Conservation (phyloP, 495 filamentous ascomycete species). For the Hypoxylon lenormandii region DNA sequence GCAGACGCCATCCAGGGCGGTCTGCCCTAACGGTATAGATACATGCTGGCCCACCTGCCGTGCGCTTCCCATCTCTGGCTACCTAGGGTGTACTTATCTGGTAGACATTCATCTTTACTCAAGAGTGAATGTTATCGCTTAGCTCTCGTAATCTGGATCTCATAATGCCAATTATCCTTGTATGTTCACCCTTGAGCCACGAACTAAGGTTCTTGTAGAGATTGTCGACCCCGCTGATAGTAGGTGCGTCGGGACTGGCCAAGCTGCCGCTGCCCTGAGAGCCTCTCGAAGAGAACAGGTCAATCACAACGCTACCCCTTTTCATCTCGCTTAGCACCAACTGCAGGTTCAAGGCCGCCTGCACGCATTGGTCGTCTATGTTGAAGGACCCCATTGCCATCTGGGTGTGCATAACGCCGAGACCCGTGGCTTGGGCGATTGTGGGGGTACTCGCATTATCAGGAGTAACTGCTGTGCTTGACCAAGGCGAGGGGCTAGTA, state of each 20-base stretch:
- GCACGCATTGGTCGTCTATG: slow-evolving; percentile 40
- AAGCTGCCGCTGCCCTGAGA: background rate
- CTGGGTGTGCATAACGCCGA: slow-evolving; percentile 17
- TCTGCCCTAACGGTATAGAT: too few relatives aligned
- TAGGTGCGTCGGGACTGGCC: slow-evolving; percentile 3
- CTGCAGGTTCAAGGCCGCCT: slow-evolving; percentile 41
- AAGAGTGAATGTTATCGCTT: background rate
- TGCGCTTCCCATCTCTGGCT: too few relatives aligned
- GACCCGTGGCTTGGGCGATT: background rate
- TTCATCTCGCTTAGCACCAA: slow-evolving; percentile 38
- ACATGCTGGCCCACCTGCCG: too few relatives aligned
- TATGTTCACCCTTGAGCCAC: slow-evolving; percentile 39
- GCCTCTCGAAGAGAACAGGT: slow-evolving; percentile 10
- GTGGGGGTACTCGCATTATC: background rate
- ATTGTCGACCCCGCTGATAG: slow-evolving; percentile 15
- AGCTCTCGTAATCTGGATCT: slow-evolving; percentile 33
- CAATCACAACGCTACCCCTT: slow-evolving; percentile 22
- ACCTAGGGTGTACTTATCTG: too few relatives aligned
- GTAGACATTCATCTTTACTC: background rate
- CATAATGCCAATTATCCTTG: slow-evolving; percentile 32
- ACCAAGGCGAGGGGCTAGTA: background rate
- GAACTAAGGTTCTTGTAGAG: slow-evolving; percentile 26
- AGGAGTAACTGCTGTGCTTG: background rate
- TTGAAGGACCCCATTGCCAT: slow-evolving; percentile 41
- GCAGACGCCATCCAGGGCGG: too few relatives aligned